These are phyloP conservation scores for Diaporthe nobilis DNA, from an alignment of 2,329 filamentous ascomycete genomes.

Conservation along the genomic window DNA sequence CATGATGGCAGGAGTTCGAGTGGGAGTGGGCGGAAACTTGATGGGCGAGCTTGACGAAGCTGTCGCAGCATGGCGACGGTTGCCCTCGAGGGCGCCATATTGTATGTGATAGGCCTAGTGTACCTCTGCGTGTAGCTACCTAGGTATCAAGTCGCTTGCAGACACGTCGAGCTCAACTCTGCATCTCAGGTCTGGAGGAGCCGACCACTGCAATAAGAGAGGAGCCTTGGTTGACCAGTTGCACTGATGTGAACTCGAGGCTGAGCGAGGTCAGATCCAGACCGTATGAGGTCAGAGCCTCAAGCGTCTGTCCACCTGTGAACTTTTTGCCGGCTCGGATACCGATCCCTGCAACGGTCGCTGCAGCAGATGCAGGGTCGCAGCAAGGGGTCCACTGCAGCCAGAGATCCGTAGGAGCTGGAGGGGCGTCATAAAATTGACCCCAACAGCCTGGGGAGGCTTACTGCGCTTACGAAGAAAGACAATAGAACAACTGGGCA, in stretches of 20 bases:
- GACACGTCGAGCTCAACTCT: background rate
- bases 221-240: background rate
- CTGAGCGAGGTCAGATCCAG: background rate
- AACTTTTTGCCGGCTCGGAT: constrained; percentile 22
- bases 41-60: constrained; percentile 24
- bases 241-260: background rate
- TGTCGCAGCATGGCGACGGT: constrained; percentile 32
- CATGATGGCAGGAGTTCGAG: constrained; percentile 31
- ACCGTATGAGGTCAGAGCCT: constrained; percentile 27
- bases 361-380: constrained; percentile 9
- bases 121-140: too few relatives aligned
- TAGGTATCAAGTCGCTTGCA: background rate
- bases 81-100: constrained; percentile 42
- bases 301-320: background rate
- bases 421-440: constrained; percentile 4
- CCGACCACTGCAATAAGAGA: background rate
- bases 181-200: background rate
- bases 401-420: constrained; percentile 4
- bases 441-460: constrained; percentile 2
- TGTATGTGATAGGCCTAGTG: background rate
- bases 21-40: constrained; percentile 12
- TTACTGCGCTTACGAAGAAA: background rate
- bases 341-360: constrained; percentile 18
- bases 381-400: constrained; percentile 18
- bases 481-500: background rate